Base-by-base conservation (phyloP, 1,284 basidiomycete species). In the Apiotrichum sp. region DNA sequence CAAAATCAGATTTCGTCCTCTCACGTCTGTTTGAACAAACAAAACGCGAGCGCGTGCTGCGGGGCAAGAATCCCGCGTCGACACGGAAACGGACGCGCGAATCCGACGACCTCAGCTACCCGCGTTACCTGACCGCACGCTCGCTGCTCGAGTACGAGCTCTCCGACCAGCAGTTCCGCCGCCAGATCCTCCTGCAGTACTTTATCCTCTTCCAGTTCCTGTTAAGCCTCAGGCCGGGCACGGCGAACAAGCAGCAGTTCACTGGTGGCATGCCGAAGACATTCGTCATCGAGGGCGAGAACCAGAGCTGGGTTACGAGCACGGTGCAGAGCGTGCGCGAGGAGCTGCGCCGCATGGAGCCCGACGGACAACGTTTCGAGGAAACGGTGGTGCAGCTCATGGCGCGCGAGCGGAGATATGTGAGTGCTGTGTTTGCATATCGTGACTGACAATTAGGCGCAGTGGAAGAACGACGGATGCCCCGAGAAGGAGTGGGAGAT, bases 121-220 rank as follows among this genome's bases (percentile, higher is more conserved):
- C 74, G 8, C 62, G 72, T 43, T 75, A 71, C 51, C 64, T 76
- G 8, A 75, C 74, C 11, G 69, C 67, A 6, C 64, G 67, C 31
- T 57, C 65, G 6, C 52, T 76, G 42, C 64, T 76, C 35, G 67
- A 70, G 33, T 67, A 74, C 55, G 71, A 76, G 34, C 42, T 59
- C 6, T 64, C 71, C 6, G 74, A 76, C 55, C 61, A 65, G 10
- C 63, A 66, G 10, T 76, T 76, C 70, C 66, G 74, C 6, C 69
- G 73, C 4, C 74, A 76, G 50, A 68, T 76, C 47, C 66, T 74
- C 22, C 63, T 73, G 36, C 74, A 76, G 61, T 71, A 73, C 61
- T 70, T 71, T 50, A 75, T 76, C 59, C 65, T 76, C 22, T 71
- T 75, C 64, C 72, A 73, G 47, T 74, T 74, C 55, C 62, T 76